Percentiles rank a stretch among this genome's conserved stretches.
Evolutionary conservation across 441 rosid genomes (phyloP).

Genomic region (Flueggea neowawraea): DNA sequence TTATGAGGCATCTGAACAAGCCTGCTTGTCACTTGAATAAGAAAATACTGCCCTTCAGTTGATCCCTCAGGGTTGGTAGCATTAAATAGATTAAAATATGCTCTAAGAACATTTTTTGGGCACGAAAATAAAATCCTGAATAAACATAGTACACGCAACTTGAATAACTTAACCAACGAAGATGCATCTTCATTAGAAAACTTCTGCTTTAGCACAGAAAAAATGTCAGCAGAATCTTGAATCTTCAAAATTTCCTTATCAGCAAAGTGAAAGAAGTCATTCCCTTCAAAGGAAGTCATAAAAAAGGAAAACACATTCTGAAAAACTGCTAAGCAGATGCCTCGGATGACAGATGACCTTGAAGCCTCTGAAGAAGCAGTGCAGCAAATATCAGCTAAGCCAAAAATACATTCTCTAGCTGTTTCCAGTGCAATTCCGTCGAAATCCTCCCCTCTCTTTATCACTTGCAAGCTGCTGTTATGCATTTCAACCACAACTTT

Average conservation of each 20-base stretch:
- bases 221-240: constrained; percentile 43
- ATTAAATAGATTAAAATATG: constrained; percentile 70
- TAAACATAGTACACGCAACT: constrained; percentile 53
- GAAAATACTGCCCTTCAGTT: constrained; percentile 57
- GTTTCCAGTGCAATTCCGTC: constrained; percentile 78
- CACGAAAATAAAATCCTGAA: constrained; percentile 59
- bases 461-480: constrained; percentile 48
- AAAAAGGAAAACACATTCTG: constrained; percentile 65
- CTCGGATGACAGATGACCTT: constrained; percentile 45
- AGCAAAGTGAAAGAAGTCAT: constrained; percentile 51
- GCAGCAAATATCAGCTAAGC: constrained; percentile 76
- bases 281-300: constrained; percentile 49
- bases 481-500: constrained; percentile 63
- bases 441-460: constrained; percentile 56
- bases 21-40: constrained; percentile 53
- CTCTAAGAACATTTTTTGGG: constrained; percentile 66
- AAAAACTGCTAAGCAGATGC: constrained; percentile 69
- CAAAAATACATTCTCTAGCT: constrained; percentile 77
- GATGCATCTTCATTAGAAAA: constrained; percentile 49
- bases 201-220: constrained; percentile 66
- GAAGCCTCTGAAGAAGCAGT: constrained; percentile 55
- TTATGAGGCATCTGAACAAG: constrained; percentile 28
- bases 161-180: constrained; percentile 50
- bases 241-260: constrained; percentile 51
- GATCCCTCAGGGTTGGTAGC: constrained; percentile 48